phyloP scores from a whole-genome alignment of 2,329 filamentous ascomycete genomes.

The Scedosporium dehoogii region DNA sequence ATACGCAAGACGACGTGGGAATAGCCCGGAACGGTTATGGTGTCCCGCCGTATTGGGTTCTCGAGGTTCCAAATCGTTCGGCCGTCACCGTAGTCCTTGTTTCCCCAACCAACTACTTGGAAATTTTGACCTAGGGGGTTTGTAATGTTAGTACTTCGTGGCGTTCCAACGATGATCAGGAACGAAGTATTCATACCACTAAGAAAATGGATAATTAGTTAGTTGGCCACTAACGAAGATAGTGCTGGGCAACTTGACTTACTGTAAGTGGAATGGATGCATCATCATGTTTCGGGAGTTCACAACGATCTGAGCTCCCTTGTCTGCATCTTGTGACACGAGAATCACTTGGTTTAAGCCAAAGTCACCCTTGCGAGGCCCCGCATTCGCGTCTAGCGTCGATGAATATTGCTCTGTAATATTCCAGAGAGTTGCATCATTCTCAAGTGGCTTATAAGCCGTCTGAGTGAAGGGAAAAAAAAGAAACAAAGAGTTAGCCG shows the following conservation, averaged over 20 bases:
- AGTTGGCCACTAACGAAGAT: neutral
- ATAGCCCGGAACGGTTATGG: constrained; percentile 40
- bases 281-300: constrained; percentile 15
- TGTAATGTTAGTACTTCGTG: too few relatives aligned
- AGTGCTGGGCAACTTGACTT: neutral
- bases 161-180: too few relatives aligned
- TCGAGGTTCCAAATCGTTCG: constrained; percentile 12
- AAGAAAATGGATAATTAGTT: neutral
- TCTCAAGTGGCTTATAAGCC: constrained; percentile 9
- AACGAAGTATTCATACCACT: too few relatives aligned
- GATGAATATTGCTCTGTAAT: constrained; percentile 4
- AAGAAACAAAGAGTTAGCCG: neutral
- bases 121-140: constrained; percentile 36
- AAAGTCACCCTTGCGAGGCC: constrained; percentile 5
- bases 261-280: constrained; percentile 15
- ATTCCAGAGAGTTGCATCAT: constrained; percentile 9
- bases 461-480: constrained; percentile 7
- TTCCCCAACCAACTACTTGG: constrained; percentile 29
- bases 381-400: neutral
- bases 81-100: constrained; percentile 19
- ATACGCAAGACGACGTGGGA: constrained; percentile 43
- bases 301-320: constrained; percentile 15
- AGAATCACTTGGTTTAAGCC: constrained; percentile 11
- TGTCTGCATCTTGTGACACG: constrained; percentile 9
- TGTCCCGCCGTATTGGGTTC: constrained; percentile 27